Evolutionary conservation across 2,329 filamentous ascomycete species (phyloP).

Genomic region (Nigrospora osmanthi): DNA sequence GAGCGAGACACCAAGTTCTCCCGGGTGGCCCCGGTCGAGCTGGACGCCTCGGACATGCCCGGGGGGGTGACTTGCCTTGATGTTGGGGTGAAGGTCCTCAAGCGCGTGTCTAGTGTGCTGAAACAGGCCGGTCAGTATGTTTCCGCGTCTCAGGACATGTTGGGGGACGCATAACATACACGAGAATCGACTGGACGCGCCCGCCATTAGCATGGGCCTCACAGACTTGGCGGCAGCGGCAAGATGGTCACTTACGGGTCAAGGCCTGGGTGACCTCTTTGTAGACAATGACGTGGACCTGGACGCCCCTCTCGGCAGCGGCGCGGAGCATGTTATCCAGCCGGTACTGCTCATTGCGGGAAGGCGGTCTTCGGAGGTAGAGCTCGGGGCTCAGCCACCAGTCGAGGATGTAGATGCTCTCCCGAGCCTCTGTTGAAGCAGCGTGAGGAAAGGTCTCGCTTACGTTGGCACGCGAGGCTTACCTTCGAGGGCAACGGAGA

Average conservation of each 20-base stretch:
- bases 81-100: constrained; percentile 73
- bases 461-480: constrained; percentile 8
- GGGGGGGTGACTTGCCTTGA: constrained; percentile 29
- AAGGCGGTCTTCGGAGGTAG: constrained; percentile 75
- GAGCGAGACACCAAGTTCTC: too few species aligned
- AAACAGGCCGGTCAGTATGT: neutral
- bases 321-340: constrained; percentile 75
- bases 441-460: neutral
- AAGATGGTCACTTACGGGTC: constrained; percentile 51
- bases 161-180: too few species aligned
- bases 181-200: too few species aligned
- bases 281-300: constrained; percentile 82
- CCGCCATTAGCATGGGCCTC: too few species aligned
- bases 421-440: constrained; percentile 48
- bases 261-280: constrained; percentile 82
- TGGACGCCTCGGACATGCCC: too few species aligned
- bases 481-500: constrained; percentile 69
- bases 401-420: constrained; percentile 79
- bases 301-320: constrained; percentile 76
- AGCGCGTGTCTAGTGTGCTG: constrained; percentile 73
- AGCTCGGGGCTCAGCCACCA: constrained; percentile 90
- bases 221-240: too few species aligned
- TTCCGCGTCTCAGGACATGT: too few species aligned
- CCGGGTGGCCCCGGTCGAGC: too few species aligned
- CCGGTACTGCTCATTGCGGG: constrained; percentile 74